Base-by-base conservation (phyloP, 1,139 yeast genomes). In the Taiozyma onychis region DNA sequence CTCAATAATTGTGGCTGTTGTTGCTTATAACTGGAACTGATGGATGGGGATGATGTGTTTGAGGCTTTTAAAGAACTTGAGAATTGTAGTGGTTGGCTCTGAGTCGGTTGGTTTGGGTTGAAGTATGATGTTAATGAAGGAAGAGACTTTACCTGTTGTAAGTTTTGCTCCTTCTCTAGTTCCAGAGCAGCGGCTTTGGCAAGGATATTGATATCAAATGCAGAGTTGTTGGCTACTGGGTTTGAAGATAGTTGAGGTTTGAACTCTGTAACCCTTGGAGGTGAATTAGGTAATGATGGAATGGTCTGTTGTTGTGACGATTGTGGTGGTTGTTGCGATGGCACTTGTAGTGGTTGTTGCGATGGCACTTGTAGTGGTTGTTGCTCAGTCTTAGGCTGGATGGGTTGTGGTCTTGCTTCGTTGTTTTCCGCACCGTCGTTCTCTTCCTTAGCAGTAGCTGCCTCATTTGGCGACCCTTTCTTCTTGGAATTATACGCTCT, bases 171-270 rank as follows among this genome's bases (percentile, higher is more conserved):
- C 43, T 76, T 74, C 60, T 77, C 85, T 50, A 88, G 73, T 64
- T 87, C 93, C 62, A 86, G 87, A 6, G 90, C 78, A 1, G 96
- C 95, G 3, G 95, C 95, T 27, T 85, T 79, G 4, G 95, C 96
- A 53, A 88, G 70, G 3, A 86, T 76, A 64, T 87, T 87, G 65
- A 88, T 87, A 62, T 85, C 89, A 67, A 80, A 75, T 48, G 51
- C 52, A 11, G 77, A 74, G 14, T 21, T 37, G 14, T 37, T 37
- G 24, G 41, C 41, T 13, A 37, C 8, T 37, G 41, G 41, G 24
- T 46, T 50, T 18, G 43, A 42, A 44, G 46, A 52, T 22, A 53
- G 46, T 26, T 43, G 41, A 32, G 59, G 57, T 30, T 46, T 51
- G 48, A 52, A 52, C 37, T 48, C 51, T 3, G 52, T n/a, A 2